Evolutionary conservation across 192 early-diverging fungal genomes (phyloP).

Genomic region (Funneliformis mosseae): DNA sequence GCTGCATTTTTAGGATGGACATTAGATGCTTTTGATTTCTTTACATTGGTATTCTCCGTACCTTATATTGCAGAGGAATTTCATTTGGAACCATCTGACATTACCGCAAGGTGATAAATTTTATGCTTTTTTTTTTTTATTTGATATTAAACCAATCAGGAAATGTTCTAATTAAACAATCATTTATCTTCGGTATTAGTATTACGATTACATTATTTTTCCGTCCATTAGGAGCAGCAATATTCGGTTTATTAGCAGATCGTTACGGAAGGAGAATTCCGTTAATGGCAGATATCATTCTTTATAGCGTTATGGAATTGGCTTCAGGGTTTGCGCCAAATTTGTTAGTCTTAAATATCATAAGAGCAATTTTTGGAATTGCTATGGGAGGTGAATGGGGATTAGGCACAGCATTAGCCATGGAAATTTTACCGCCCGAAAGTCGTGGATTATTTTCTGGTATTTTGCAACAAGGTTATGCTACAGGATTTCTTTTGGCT

Average conservation of each 20-base stretch:
- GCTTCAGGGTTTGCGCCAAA: constrained; percentile 69
- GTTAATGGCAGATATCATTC: constrained; percentile 65
- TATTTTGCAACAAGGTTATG: constrained; percentile 74
- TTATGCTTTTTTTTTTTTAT: background rate
- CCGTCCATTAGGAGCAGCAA: constrained; percentile 69
- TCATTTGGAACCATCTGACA: constrained; percentile 50
- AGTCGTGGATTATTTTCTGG: constrained; percentile 74
- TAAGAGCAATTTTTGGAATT: constrained; percentile 69
- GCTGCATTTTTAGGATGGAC: constrained; percentile 71
- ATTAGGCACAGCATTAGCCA: constrained; percentile 69
- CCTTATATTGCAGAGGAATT: constrained; percentile 61
- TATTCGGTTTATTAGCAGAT: constrained; percentile 73
- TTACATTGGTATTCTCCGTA: constrained; percentile 59
- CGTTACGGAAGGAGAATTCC: constrained; percentile 68
- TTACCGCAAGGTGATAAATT: constrained; percentile 45
- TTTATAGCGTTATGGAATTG: constrained; percentile 65
- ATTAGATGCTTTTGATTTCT: constrained; percentile 75
- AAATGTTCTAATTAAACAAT: no score
- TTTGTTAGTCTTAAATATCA: constrained; percentile 58
- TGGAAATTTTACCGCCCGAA: constrained; percentile 70
- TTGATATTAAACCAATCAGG: background rate
- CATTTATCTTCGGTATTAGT: constrained; percentile 32
- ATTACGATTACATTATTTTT: constrained; percentile 72
- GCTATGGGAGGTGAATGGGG: constrained; percentile 79
- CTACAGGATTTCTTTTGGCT: constrained; percentile 68